phyloP scores from a whole-genome alignment of 2,329 filamentous ascomycete genomes.

The Cordyceps pruinosa region DNA sequence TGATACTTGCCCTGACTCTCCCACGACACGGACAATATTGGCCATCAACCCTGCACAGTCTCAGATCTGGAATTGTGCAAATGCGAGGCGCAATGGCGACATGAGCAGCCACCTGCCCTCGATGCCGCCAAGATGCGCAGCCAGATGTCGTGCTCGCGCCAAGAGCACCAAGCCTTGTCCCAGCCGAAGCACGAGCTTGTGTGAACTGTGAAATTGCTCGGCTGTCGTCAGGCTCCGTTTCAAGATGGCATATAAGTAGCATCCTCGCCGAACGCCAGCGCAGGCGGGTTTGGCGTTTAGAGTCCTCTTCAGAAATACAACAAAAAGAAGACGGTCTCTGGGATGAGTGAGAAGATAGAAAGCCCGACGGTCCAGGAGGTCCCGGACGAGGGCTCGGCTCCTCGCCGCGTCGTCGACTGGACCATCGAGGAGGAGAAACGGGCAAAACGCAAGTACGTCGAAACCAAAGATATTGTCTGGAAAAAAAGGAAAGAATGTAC shows the following conservation, averaged over 20 bases:
- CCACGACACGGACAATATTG: neutral
- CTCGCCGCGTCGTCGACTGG: slow-evolving; percentile 21
- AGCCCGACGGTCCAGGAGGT: slow-evolving; percentile 3
- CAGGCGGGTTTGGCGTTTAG: no score
- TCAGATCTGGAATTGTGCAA: neutral
- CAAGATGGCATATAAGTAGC: no score
- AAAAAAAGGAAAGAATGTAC: neutral
- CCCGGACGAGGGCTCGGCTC: slow-evolving; percentile 11
- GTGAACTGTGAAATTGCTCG: no score
- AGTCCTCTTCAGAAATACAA: neutral
- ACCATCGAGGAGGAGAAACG: slow-evolving; percentile 21
- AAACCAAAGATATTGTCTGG: no score
- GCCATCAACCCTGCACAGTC: neutral
- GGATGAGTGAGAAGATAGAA: neutral
- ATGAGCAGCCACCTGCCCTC: neutral
- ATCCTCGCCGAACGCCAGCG: no score
- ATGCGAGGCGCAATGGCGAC: slow-evolving; percentile 8
- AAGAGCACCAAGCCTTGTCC: neutral
- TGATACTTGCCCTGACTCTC: neutral
- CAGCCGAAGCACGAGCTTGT: no score
- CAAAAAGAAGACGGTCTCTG: neutral
- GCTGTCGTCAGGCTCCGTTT: no score
- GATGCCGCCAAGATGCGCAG: slow-evolving; percentile 8
- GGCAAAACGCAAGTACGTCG: slow-evolving; percentile 24
- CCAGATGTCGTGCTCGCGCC: slow-evolving; percentile 10